Evolutionary conservation across 495 filamentous ascomycete genomes (phyloP).

Genomic region (Penicillium atrosanguineum): DNA sequence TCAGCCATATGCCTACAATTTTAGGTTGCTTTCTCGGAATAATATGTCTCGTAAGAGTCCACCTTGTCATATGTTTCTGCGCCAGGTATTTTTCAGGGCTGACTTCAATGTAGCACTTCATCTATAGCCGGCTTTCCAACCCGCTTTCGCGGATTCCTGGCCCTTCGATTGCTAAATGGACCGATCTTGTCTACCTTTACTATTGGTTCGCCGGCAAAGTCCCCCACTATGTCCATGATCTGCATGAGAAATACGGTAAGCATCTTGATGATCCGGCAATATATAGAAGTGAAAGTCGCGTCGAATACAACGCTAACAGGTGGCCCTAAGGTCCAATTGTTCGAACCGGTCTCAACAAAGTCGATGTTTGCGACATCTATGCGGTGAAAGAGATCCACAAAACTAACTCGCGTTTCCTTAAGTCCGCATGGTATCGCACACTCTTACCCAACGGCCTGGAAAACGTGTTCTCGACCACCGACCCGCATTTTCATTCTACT

Average conservation of each 20-base stretch:
- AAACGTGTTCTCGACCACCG: slow-evolving; percentile 33
- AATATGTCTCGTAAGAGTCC: slow-evolving; percentile 1
- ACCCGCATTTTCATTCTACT: slow-evolving; percentile 28
- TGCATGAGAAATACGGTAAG: slow-evolving; percentile 45
- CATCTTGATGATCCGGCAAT: neutral
- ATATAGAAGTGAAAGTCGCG: neutral
- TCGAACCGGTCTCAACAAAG: slow-evolving; percentile 33
- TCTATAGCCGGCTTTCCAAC: slow-evolving; percentile 13
- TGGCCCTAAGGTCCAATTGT: slow-evolving; percentile 38
- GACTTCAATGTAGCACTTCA: slow-evolving; percentile 2
- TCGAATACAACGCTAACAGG: slow-evolving; percentile 2
- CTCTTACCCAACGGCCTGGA: slow-evolving; percentile 12
- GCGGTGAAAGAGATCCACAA: slow-evolving; percentile 41
- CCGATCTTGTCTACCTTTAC: slow-evolving; percentile 28
- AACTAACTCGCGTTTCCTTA: slow-evolving; percentile 27
- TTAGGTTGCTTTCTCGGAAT: neutral
- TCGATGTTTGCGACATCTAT: slow-evolving; percentile 37
- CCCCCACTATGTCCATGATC: slow-evolving; percentile 37
- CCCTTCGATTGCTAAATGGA: slow-evolving; percentile 35
- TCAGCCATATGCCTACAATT: slow-evolving; percentile 4
- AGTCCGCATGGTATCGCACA: slow-evolving; percentile 20
- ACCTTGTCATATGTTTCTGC: neutral
- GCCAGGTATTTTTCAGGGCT: neutral
- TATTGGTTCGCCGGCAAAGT: slow-evolving; percentile 29
- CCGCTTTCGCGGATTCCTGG: slow-evolving; percentile 21